Evolutionary conservation across 2,329 filamentous ascomycete species (phyloP).

Genomic region (Xylariaceae sp.): DNA sequence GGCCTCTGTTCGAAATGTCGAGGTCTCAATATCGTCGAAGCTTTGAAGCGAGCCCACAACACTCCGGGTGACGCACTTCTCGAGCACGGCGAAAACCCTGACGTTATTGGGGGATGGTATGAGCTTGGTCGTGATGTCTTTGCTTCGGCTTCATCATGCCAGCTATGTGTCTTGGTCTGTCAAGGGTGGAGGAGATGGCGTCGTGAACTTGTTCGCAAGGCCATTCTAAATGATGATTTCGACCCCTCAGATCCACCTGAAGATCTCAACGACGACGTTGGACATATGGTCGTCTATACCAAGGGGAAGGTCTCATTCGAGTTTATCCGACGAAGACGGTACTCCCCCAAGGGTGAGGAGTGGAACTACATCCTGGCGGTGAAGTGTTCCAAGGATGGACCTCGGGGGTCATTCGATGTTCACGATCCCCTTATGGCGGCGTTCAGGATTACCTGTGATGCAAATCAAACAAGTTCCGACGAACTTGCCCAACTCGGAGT

Average conservation of each 20-base stretch:
- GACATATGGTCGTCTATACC: background rate
- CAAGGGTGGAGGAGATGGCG: slow-evolving; percentile 7
- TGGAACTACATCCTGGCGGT: slow-evolving; percentile 3
- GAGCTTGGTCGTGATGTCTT: slow-evolving; percentile 2
- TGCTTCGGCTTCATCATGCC: background rate
- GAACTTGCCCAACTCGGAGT: background rate
- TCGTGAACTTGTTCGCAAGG: background rate
- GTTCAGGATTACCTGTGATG: background rate
- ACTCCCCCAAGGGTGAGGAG: background rate
- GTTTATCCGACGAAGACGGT: background rate
- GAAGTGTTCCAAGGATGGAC: background rate
- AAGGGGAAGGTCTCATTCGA: background rate
- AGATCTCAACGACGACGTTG: background rate
- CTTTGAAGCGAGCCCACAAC: background rate
- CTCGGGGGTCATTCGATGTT: background rate
- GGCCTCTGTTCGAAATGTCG: background rate
- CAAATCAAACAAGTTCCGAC: background rate
- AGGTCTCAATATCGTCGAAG: background rate
- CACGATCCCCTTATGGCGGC: background rate
- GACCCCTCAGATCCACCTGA: background rate
- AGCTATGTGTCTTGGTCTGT: background rate
- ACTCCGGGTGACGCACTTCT: background rate
- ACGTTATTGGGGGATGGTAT: slow-evolving; percentile 1
- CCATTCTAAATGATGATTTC: background rate
- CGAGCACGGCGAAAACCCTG: background rate